A percentile compares a stretch with the other conserved stretches of the same genome.
phyloP scores from a whole-genome alignment of 495 filamentous ascomycete species.

The Recurvomyces mirabilis region DNA sequence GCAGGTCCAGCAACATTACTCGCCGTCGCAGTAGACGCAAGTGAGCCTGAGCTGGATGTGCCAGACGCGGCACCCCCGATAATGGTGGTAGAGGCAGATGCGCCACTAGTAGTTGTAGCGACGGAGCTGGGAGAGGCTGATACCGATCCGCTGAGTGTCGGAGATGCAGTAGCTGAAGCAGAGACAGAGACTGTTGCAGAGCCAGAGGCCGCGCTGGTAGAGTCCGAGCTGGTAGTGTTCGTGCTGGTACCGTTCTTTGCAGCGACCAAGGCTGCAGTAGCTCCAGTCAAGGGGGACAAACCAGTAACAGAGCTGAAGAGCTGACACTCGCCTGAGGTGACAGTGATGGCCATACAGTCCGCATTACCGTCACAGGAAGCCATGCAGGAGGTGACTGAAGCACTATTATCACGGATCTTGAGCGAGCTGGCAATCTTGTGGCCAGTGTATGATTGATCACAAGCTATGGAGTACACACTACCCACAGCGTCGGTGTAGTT shows the following conservation, averaged over 20 bases:
- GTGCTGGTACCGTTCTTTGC: not conserved
- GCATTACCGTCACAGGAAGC: not conserved
- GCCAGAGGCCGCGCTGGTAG: not conserved
- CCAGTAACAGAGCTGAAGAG: not conserved
- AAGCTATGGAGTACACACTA: not conserved
- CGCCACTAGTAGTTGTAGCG: not conserved
- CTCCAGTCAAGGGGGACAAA: not conserved
- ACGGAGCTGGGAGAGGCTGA: not conserved
- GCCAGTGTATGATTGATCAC: not conserved
- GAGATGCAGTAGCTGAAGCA: not conserved
- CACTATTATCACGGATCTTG: not conserved
- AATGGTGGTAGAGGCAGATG: not conserved
- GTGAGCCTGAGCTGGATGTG: not conserved
- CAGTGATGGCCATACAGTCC: not conserved
- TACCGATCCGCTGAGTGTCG: not conserved
- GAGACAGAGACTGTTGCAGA: not conserved
- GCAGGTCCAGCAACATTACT: too few relatives aligned
- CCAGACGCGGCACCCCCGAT: not conserved
- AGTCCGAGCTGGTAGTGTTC: not conserved
- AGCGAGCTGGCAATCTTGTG: not conserved
- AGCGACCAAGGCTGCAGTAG: not conserved
- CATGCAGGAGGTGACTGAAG: not conserved
- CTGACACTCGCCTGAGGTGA: conserved; percentile 1
- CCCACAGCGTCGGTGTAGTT: not conserved
- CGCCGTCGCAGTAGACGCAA: too few relatives aligned